phyloP scores from a whole-genome alignment of 441 rosid genomes.

The Syzygium malaccense region DNA sequence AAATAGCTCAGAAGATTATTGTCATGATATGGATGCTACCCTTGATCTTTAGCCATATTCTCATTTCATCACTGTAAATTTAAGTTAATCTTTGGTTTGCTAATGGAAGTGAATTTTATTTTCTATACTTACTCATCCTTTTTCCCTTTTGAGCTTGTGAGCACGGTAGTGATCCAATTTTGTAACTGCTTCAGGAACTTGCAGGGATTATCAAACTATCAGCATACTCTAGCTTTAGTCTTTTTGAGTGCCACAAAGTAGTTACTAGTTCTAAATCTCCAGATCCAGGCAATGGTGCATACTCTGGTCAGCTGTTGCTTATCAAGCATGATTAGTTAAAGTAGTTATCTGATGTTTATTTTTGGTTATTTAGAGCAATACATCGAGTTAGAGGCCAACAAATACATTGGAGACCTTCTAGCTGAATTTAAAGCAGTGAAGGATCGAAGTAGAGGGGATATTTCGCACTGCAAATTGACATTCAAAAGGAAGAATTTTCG shows the following conservation, averaged over 20 bases:
- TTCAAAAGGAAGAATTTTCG: conserved; percentile 89
- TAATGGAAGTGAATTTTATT: background rate
- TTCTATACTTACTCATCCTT: background rate
- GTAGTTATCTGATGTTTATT: conserved; percentile 16
- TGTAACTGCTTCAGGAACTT: conserved; percentile 58
- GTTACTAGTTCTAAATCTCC: conserved; percentile 70
- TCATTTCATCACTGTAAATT: background rate
- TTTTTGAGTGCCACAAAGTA: conserved; percentile 82
- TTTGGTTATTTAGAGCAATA: conserved; percentile 60
- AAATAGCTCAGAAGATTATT: background rate
- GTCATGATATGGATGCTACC: background rate
- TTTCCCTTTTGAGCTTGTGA: background rate
- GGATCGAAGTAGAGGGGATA: conserved; percentile 79
- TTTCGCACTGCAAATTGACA: conserved; percentile 71
- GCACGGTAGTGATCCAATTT: background rate
- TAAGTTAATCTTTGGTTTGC: background rate
- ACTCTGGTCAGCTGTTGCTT: background rate
- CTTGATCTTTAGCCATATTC: background rate
- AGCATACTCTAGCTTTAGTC: conserved; percentile 81
- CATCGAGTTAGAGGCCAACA: conserved; percentile 86
- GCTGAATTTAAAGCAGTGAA: conserved; percentile 82
- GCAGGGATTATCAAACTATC: conserved; percentile 83
- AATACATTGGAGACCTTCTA: conserved; percentile 79
- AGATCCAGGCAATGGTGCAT: conserved; percentile 4
- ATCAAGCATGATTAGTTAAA: background rate